phyloP scores from a whole-genome alignment of 805 yeast species.

The Torulaspora delbrueckii region DNA sequence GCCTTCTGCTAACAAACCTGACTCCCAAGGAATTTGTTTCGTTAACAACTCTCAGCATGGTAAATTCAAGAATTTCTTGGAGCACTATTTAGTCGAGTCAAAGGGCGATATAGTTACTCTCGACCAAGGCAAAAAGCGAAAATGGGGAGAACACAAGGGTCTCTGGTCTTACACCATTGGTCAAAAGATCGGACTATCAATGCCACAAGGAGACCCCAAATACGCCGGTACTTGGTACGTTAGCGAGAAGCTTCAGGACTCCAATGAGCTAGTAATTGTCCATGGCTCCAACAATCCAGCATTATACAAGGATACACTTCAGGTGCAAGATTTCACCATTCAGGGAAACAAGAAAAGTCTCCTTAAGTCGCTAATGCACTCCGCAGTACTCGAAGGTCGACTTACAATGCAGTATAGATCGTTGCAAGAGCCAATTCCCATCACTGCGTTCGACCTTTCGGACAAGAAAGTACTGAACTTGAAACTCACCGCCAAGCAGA shows the following conservation, averaged over 20 bases:
- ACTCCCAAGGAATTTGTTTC: constrained; percentile 93
- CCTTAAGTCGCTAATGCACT: not conserved
- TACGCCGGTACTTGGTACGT: constrained; percentile 84
- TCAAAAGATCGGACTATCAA: constrained; percentile 61
- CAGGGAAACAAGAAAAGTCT: constrained; percentile 6
- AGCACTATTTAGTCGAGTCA: constrained; percentile 63
- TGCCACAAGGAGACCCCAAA: constrained; percentile 85
- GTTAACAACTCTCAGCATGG: constrained; percentile 59
- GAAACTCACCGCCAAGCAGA: constrained; percentile 40
- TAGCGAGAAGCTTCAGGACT: constrained; percentile 56
- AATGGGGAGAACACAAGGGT: constrained; percentile 82
- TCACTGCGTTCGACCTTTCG: constrained; percentile 28
- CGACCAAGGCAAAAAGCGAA: constrained; percentile 48
- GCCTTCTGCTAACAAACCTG: constrained; percentile 73
- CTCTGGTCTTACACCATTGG: constrained; percentile 96
- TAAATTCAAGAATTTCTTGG: constrained; percentile 64
- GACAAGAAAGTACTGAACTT: constrained; percentile 27
- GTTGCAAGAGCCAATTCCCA: constrained; percentile 52
- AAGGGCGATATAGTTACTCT: constrained; percentile 72
- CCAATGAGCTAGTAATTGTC: constrained; percentile 76
- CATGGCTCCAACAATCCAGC: constrained; percentile 57
- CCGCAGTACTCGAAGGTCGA: constrained; percentile 5
- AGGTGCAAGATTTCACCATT: constrained; percentile 37
- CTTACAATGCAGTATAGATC: constrained; percentile 67
- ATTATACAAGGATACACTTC: constrained; percentile 45